Evolutionary conservation across 208 protist genomes (phyloP), one percentile per base, ranked within the genome.

Genomic region (Wallacemonas collosoma): DNA sequence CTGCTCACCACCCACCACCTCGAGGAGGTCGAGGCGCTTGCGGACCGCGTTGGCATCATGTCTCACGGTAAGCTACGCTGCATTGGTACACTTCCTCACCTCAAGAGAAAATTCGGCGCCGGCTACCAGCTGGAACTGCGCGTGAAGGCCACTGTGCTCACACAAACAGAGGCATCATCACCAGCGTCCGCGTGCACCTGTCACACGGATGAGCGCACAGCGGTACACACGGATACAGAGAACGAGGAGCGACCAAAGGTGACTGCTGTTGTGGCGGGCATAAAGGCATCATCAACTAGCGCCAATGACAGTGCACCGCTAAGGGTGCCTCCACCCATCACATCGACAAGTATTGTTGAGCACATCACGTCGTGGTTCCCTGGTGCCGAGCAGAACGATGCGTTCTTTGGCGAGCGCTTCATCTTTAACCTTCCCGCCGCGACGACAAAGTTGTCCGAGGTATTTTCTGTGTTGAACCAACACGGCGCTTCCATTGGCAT

Each of bases 1-100:
- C 75, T 94, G 54, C 71, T 98, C 40, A 98, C 94, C 35, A 97
- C 95, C 8, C 96, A 98, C 65, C 91, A 96, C 54, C 82, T 98
- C 76, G 93, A 95, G 57, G 96, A 98, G 77, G 87, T 89, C 47
- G 93, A 98, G 72, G 91, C 90, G 0, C 73, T 98, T 8, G 87
- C 84, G 26, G 62, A 88, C 67, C 81, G 89, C 58, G 79, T 98
- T 2, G 92, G 78, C 48, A 98, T 98, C 60, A 98, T 98, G 90
- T 80, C 82, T 17, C 77, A 90, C 63, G 96, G 97, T 58, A 71
- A 65, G n/a, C 72, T 98, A 9, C 80, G 81, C 11, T 97, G 92
- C 72, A 66, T 98, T 26, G 97, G 97, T 36, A 84, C 79, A 35
- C 76, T 82, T 48, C 80, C 88, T 54, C 88, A 96, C 56, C 77